A percentile compares a stretch with the other conserved stretches of the same genome.
Conservation (phyloP, 169 alveolate species). For the Plasmodium gonderi region DNA sequence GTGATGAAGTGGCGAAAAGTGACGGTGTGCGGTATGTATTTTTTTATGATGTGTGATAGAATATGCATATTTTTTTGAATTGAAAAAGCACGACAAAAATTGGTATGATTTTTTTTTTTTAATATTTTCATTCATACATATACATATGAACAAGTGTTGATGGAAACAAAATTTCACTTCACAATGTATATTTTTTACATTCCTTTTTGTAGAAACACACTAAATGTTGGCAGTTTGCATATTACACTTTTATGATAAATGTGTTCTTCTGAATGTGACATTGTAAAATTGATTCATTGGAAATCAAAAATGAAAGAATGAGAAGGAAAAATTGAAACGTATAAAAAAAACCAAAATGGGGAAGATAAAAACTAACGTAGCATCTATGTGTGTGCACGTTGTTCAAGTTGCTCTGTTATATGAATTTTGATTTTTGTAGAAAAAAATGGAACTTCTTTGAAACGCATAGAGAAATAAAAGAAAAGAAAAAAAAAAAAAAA, state of each 20-base stretch:
- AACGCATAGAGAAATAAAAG: background rate
- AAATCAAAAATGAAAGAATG: background rate
- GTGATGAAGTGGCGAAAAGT: background rate
- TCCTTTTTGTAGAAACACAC: background rate
- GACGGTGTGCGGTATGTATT: background rate
- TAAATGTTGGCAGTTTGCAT: background rate
- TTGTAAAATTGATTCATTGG: background rate
- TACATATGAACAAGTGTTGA: background rate
- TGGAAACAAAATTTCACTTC: background rate
- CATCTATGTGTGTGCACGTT: slow-evolving; percentile 37
- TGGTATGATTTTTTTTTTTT: background rate
- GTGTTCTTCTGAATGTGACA: background rate
- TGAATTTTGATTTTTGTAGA: background rate
- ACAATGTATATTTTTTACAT: background rate
- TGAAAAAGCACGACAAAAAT: background rate
- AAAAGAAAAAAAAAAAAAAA: too few relatives aligned
- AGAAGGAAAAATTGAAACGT: background rate
- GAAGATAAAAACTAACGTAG: slow-evolving; percentile 10
- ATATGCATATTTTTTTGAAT: background rate
- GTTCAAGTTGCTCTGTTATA: slow-evolving; percentile 12
- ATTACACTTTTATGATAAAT: background rate
- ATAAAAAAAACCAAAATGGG: background rate
- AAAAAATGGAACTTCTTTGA: slow-evolving; percentile 12
- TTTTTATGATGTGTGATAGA: background rate
- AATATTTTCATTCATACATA: background rate